Evolutionary conservation across 805 yeast genomes (phyloP).

Genomic region (Starmerella powellii): DNA sequence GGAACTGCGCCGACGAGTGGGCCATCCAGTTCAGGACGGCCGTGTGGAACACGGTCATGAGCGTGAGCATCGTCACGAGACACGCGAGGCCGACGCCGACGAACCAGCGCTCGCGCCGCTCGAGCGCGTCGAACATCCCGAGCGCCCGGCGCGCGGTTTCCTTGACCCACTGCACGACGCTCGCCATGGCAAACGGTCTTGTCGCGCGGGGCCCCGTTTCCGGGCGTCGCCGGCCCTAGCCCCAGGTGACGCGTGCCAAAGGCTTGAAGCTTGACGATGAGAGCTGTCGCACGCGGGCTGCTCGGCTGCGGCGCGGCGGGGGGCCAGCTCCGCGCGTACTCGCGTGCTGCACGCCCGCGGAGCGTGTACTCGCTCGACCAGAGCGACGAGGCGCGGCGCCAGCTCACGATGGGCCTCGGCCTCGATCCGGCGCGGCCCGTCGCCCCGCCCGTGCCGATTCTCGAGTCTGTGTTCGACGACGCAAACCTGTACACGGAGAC

Average conservation of each 20-base stretch:
- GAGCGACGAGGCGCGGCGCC: conserved; percentile 14
- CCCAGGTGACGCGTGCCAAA: too few species aligned
- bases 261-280: too few species aligned
- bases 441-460: conserved; percentile 11
- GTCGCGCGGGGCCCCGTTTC: too few species aligned
- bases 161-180: background rate
- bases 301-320: too few species aligned
- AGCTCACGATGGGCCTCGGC: conserved; percentile 11
- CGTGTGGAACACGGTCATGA: conserved; percentile 29
- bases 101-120: conserved; percentile 18
- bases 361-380: background rate
- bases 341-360: too few species aligned
- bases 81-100: conserved; percentile 19
- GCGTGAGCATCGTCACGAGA: conserved; percentile 18
- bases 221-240: too few species aligned
- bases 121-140: conserved; percentile 18
- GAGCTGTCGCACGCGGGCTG: too few species aligned
- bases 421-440: conserved; percentile 9
- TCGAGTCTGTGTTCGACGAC: conserved; percentile 16
- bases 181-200: background rate
- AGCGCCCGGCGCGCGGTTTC: conserved; percentile 4
- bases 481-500: conserved; percentile 3
- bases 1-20: conserved; percentile 26
- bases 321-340: too few species aligned
- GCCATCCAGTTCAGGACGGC: conserved; percentile 27